phyloP scores from a whole-genome alignment of 164 flowering plant species.

The Vitis rupestris region DNA sequence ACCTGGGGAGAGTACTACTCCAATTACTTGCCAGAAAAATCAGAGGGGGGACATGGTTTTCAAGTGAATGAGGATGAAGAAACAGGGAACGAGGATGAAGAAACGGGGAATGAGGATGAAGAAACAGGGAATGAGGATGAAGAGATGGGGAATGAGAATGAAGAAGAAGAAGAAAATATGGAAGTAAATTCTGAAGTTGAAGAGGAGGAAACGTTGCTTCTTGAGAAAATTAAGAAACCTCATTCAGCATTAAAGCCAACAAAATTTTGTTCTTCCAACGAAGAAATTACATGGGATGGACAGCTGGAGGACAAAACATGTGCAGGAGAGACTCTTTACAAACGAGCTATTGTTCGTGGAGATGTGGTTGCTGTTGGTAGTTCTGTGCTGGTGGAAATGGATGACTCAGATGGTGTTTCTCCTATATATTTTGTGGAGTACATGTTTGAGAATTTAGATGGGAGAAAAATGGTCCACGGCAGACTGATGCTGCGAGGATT shows the following conservation, averaged over 20 bases:
- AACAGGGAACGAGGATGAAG: no score
- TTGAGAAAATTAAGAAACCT: no score
- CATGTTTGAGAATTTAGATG: slow-evolving; percentile 66
- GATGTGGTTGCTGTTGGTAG: slow-evolving; percentile 55
- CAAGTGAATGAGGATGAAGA: slow-evolving; percentile 39
- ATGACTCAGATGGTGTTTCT: slow-evolving; percentile 39
- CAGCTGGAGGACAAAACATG: slow-evolving; percentile 31
- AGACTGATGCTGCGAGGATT: slow-evolving; percentile 63
- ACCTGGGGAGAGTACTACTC: no score
- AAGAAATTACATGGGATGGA: no score
- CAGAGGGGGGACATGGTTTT: slow-evolving; percentile 21
- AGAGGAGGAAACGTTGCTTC: no score
- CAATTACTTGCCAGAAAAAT: slow-evolving; percentile 8
- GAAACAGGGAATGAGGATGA: no score
- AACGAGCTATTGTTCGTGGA: slow-evolving; percentile 53
- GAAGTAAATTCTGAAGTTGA: no score
- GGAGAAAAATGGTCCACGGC: slow-evolving; percentile 76
- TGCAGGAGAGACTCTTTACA: slow-evolving; percentile 56
- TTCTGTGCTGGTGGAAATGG: slow-evolving; percentile 51
- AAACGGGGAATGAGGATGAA: no score
- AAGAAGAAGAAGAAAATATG: no score
- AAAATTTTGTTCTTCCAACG: no score
- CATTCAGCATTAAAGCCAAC: no score
- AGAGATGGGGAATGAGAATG: no score
- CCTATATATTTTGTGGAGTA: slow-evolving; percentile 75